Conservation (phyloP, 257 asterid genomes). For the Solanum sejunctum region DNA sequence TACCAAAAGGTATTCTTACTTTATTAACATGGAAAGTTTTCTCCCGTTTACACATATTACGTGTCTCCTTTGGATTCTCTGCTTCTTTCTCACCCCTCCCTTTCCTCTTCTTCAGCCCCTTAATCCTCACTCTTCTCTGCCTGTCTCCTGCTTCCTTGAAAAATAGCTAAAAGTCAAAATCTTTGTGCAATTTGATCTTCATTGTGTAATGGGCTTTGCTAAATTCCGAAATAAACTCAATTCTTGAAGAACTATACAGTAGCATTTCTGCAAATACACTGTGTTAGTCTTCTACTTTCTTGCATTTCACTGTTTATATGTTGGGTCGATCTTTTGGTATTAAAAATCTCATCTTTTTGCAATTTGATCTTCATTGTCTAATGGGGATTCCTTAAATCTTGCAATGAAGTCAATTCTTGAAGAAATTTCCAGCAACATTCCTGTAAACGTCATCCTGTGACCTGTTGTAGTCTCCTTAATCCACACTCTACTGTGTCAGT, state of each 20-base stretch:
- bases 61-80: constrained; percentile 46
- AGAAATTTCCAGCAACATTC: neutral
- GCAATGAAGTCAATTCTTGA: constrained; percentile 37
- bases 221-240: constrained; percentile 10
- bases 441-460: neutral
- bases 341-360: neutral
- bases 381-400: constrained; percentile 17
- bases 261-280: neutral
- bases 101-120: neutral
- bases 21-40: constrained; percentile 1
- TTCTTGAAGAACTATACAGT: constrained; percentile 14
- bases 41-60: constrained; percentile 49
- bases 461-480: neutral
- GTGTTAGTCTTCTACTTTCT: neutral
- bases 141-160: neutral
- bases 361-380: neutral
- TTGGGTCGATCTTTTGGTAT: neutral
- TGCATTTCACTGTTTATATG: neutral
- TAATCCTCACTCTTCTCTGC: neutral
- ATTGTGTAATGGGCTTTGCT: neutral
- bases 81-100: constrained; percentile 14
- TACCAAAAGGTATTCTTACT: neutral
- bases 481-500: neutral
- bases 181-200: neutral
- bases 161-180: neutral